These are phyloP conservation scores for Amphirosellinia nigrospora DNA, from an alignment of 495 filamentous ascomycete genomes.

Conservation along the genomic window DNA sequence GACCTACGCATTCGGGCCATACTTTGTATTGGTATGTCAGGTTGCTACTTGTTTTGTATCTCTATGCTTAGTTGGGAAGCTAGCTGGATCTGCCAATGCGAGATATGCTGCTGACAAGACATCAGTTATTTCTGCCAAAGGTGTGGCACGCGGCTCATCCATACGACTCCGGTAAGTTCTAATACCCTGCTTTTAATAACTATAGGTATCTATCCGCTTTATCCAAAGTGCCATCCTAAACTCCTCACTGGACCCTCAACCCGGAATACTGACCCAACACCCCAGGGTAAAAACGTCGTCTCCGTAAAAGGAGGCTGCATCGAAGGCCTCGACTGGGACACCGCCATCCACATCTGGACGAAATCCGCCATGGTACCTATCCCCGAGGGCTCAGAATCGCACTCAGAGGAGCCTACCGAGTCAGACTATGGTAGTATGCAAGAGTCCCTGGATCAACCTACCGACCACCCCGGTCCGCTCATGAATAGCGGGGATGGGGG, in stretches of 20 bases:
- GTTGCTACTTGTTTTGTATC: conserved; percentile 19
- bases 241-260: no score
- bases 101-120: not conserved
- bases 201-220: no score
- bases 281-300: conserved; percentile 55
- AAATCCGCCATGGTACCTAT: conserved; percentile 67
- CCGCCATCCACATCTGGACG: conserved; percentile 67
- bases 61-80: not conserved
- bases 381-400: conserved; percentile 59
- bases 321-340: conserved; percentile 61
- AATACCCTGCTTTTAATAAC: not conserved
- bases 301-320: conserved; percentile 69
- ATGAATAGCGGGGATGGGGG: conserved; percentile 32
- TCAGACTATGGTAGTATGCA: conserved; percentile 46
- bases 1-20: conserved; percentile 53
- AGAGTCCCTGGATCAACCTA: conserved; percentile 49
- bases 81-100: no score
- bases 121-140: conserved; percentile 62
- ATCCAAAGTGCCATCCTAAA: no score
- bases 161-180: conserved; percentile 53
- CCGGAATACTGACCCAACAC: not conserved
- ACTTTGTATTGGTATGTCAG: conserved; percentile 51
- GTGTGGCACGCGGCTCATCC: conserved; percentile 65
- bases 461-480: conserved; percentile 34
- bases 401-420: conserved; percentile 49